Base-by-base conservation (phyloP, 2,329 filamentous ascomycete species). In the Elsinoe arachidis region DNA sequence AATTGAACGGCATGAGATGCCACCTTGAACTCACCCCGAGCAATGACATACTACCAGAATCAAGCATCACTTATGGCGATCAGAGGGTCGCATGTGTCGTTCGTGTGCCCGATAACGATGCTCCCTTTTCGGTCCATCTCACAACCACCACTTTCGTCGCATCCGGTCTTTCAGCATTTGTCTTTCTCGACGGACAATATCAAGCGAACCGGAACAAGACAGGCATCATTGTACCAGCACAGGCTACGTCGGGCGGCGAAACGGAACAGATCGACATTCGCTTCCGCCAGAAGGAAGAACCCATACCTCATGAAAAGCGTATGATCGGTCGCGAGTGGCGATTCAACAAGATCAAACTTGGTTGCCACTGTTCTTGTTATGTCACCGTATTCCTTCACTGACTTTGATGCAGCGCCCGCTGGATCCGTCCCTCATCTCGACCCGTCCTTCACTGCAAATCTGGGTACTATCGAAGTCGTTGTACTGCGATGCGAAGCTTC, bases 141-240 rank as follows among this genome's bases (percentile, higher is more conserved):
- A 72, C 67, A 2, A 78, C 78, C 0, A 67, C 67, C 35, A 74
- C 72, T 30, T 82, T 76, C 67, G 79, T 82, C 60, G 76, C 76
- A 1, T 72, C 76, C 21, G 80, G 80, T 0, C 66, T 82, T 10
- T 74, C 78, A 1, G 75, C 79, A 66, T 78, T 78, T 59, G 78
- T 82, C 23, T 82, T 75, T 68, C 80, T 81, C 39, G 80, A 82
- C 61, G 80, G 80, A 15, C 67, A 76, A 5, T 81, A 81, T 60
- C 79, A 82, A 63, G 80, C 77, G 67, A 82, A 82, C 59, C 77
- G 80, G 58, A 79, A 79, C 64, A 70, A 74, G 38, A 69, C 72
- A 38, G 67, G 73, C 35, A 61, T 81, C 33, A 66, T 70, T 55
- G 60, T 70, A 17, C 69, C 70, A 12, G 60, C 55, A 6, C 58